Conservation (phyloP, 1,284 basidiomycete genomes). For the Sporisorium graminicola region DNA sequence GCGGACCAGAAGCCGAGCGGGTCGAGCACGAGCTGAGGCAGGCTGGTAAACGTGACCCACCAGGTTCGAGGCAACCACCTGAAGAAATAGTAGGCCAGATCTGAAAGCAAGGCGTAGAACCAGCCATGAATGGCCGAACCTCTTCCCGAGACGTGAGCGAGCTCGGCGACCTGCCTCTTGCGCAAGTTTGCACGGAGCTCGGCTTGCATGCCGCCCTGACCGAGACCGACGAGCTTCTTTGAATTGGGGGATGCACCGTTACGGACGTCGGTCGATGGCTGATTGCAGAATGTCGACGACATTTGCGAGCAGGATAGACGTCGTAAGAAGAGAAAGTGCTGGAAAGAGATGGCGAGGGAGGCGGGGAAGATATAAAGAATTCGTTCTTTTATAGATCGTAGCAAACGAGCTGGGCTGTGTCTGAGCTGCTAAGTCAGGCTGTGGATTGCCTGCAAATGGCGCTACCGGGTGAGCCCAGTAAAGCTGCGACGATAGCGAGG, state of each 20-base stretch:
- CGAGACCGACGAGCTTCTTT: slow-evolving; percentile 17
- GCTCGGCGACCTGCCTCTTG: slow-evolving; percentile 27
- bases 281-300: slow-evolving; percentile 4
- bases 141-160: slow-evolving; percentile 16
- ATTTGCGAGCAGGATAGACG: not conserved
- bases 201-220: slow-evolving; percentile 24
- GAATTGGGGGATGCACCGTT: slow-evolving; percentile 19
- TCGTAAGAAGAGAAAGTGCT: not conserved
- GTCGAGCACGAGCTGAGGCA: slow-evolving; percentile 34
- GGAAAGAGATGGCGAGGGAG: not conserved
- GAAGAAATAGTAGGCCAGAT: slow-evolving; percentile 30
- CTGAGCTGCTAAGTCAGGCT: not conserved
- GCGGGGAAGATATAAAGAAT: not conserved
- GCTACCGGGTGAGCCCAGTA: not conserved
- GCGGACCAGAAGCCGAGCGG: slow-evolving; percentile 24
- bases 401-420: not conserved
- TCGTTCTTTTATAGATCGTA: not conserved
- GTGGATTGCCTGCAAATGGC: not conserved
- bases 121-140: slow-evolving; percentile 31
- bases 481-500: not conserved
- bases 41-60: slow-evolving; percentile 35
- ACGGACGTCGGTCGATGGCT: slow-evolving; percentile 23
- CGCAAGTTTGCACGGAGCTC: slow-evolving; percentile 31
- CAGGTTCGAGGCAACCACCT: slow-evolving; percentile 38
- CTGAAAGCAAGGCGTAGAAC: slow-evolving; percentile 15